Base-by-base conservation (phyloP, 352 stramenopile species). In the Phytophthora lateralis region DNA sequence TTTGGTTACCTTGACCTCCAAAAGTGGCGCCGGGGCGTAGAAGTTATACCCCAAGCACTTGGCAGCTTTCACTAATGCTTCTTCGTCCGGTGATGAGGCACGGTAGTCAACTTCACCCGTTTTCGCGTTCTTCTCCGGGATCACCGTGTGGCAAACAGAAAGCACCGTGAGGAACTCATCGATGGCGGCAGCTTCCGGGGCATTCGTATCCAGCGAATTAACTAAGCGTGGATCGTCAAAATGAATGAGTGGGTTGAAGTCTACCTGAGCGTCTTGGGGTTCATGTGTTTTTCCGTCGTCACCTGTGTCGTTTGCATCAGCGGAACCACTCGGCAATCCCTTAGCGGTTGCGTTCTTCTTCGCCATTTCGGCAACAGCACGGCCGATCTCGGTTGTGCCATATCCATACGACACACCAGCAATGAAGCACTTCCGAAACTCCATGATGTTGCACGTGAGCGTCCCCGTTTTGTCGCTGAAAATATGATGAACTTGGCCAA, bases 391-490 rank as follows among this genome's bases (percentile, higher is more conserved):
- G 2, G 81, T 91, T 15, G 85, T 93, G 2, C 88, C 88, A 27
- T 89, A 86, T 29, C 91, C 91, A 54, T 96, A 98, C 6, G 85
- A 88, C 2, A 82, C 39, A 27, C 92, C 92, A 18, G 73, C 67
- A 38, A 98, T 78, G 17, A 88, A 91, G 56, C 91, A 97, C 49
- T 96, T 96, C 38, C 92, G 88, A 53, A 98, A 98, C 69, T 98
- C 85, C 97, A 99, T 99, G 21, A 98, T 90, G 80, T 99, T 99
- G 53, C 94, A 89, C n/a, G 97, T 99, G 30, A 99, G 80, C 29
- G 97, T 99, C 8, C 97, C 97, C 8, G 97, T 99, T 73, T 99
- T 99, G 75, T 99, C 97, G 24, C 85, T 98, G 80, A 99, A 99
- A 12, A 99, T 96, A 62, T 99, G 98, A 60, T 98, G 81, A 24